A percentile compares a stretch with the other conserved stretches of the same genome.
Conservation (phyloP, 805 yeast genomes). For the Pichia rugopelliculosa region DNA sequence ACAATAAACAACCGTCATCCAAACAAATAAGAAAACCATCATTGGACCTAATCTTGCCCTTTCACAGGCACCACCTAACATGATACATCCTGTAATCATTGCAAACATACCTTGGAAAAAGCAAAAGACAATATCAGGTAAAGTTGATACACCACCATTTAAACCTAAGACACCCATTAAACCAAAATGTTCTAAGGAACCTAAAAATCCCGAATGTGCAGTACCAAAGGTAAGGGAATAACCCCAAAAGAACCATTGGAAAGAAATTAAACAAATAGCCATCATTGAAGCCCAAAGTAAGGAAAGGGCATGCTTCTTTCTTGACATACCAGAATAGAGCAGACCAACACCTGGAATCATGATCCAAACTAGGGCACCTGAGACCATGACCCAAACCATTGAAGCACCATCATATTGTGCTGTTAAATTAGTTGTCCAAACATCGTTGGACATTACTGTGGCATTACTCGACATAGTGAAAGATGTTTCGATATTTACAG, state of each 20-base stretch:
- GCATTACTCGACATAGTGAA: neutral
- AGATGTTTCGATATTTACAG: neutral
- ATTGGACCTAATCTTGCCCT: slow-evolving; percentile 94
- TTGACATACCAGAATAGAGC: slow-evolving; percentile 84
- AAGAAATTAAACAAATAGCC: slow-evolving; percentile 73
- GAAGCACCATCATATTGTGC: slow-evolving; percentile 63
- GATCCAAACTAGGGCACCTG: slow-evolving; percentile 83
- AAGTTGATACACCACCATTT: slow-evolving; percentile 53
- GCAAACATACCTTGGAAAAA: slow-evolving; percentile 98
- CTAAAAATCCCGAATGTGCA: slow-evolving; percentile 55
- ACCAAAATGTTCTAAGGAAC: slow-evolving; percentile 74
- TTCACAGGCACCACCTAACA: slow-evolving; percentile 98
- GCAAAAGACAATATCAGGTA: slow-evolving; percentile 90
- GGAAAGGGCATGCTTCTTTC: slow-evolving; percentile 94
- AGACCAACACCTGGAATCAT: slow-evolving; percentile 97
- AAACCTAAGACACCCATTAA: slow-evolving; percentile 77
- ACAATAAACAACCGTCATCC: slow-evolving; percentile 94
- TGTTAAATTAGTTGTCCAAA: slow-evolving; percentile 55
- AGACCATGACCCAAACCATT: slow-evolving; percentile 77
- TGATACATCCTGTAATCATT: slow-evolving; percentile 80
- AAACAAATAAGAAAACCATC: slow-evolving; percentile 88
- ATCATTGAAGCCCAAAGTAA: slow-evolving; percentile 90
- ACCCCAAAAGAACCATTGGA: slow-evolving; percentile 99
- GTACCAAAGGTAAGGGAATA: slow-evolving; percentile 74
- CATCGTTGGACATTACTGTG: slow-evolving; percentile 8